Evolutionary conservation across 495 filamentous ascomycete genomes (phyloP).

Genomic region (Parmelia sp.): DNA sequence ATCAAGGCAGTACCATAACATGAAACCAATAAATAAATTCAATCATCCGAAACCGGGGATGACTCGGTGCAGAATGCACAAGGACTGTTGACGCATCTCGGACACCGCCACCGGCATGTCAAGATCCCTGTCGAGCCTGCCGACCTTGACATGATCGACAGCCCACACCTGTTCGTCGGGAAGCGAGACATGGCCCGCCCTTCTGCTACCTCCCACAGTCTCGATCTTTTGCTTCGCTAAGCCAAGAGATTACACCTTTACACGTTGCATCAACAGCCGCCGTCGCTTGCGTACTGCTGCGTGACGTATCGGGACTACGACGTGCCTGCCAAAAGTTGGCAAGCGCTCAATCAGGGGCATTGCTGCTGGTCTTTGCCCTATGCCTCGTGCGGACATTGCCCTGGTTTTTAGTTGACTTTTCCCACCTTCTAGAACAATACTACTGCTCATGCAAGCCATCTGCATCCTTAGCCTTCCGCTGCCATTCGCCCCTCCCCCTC

Average conservation of each 20-base stretch:
- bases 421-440: conserved; percentile 6
- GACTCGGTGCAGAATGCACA: neutral
- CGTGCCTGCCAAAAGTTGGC: neutral
- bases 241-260: neutral
- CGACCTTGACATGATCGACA: neutral
- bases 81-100: neutral
- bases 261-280: conserved; percentile 3
- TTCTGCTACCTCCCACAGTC: neutral
- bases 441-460: conserved; percentile 9
- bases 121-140: neutral
- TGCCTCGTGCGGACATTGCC: neutral
- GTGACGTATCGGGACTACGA: neutral
- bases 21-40: neutral
- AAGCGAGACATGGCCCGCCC: no score
- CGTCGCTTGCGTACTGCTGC: neutral
- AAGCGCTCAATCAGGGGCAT: neutral
- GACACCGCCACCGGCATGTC: neutral
- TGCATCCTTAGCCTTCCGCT: conserved; percentile 1
- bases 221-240: neutral
- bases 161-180: neutral
- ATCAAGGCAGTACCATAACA: conserved; percentile 1
- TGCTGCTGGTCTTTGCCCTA: neutral
- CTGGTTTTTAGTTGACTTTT: conserved; percentile 3
- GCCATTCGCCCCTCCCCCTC: conserved; percentile 4
- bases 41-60: neutral